phyloP scores from a whole-genome alignment of 2,329 filamentous ascomycete genomes.

The Teratosphaeria zuluensis region DNA sequence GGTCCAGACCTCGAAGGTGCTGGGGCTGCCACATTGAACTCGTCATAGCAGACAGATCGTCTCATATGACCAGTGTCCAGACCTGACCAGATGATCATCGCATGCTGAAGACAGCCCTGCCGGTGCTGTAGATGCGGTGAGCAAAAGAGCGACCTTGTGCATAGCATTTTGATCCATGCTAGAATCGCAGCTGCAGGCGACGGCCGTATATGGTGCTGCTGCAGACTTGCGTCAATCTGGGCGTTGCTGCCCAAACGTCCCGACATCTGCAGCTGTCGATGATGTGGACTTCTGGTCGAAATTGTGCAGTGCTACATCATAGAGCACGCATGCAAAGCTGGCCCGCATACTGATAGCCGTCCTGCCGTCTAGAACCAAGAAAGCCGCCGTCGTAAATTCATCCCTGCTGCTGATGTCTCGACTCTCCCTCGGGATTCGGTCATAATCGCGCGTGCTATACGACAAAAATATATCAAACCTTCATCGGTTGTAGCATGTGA shows the following conservation, averaged over 20 bases:
- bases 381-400: background rate
- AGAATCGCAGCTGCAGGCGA: background rate
- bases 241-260: background rate
- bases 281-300: background rate
- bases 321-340: background rate
- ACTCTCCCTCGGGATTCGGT: background rate
- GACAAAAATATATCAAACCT: background rate
- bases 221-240: background rate
- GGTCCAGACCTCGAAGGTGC: background rate
- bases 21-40: background rate
- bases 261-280: background rate
- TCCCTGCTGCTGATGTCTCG: background rate
- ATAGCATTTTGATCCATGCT: background rate
- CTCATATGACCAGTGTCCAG: background rate
- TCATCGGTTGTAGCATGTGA: background rate
- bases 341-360: background rate
- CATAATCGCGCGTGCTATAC: background rate
- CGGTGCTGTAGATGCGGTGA: background rate
- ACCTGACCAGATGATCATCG: background rate
- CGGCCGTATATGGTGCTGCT: background rate
- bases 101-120: background rate
- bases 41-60: background rate
- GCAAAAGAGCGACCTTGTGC: background rate
- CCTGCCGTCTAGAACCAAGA: background rate
- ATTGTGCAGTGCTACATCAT: background rate